phyloP scores from a whole-genome alignment of 2,329 filamentous ascomycete species.

The Fusarium chaquense region DNA sequence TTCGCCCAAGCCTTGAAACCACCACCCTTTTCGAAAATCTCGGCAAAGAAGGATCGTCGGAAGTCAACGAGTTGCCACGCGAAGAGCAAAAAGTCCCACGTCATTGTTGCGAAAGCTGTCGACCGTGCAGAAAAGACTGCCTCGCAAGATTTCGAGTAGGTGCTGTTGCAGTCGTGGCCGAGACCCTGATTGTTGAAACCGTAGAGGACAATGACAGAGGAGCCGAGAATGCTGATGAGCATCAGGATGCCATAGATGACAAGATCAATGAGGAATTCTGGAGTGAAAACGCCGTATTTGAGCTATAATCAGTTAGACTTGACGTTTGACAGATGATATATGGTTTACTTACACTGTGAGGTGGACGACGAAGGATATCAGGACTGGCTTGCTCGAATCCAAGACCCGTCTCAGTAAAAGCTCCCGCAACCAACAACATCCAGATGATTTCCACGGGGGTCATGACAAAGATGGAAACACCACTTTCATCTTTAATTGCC shows the following conservation, averaged over 20 bases:
- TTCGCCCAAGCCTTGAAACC: slow-evolving; percentile 64
- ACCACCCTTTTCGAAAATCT: slow-evolving; percentile 61
- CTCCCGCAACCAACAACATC: slow-evolving; percentile 80
- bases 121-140: slow-evolving; percentile 73
- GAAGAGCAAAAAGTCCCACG: slow-evolving; percentile 75
- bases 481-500: slow-evolving; percentile 73
- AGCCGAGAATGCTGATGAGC: slow-evolving; percentile 67
- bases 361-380: slow-evolving; percentile 74
- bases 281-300: slow-evolving; percentile 70
- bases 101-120: slow-evolving; percentile 74
- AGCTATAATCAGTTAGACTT: slow-evolving; percentile 42
- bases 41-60: slow-evolving; percentile 74
- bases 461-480: slow-evolving; percentile 76
- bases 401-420: slow-evolving; percentile 77
- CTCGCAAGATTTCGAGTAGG: slow-evolving; percentile 63
- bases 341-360: slow-evolving; percentile 50
- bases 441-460: slow-evolving; percentile 79
- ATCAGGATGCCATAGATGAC: slow-evolving; percentile 74
- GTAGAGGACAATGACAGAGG: slow-evolving; percentile 70
- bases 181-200: slow-evolving; percentile 66
- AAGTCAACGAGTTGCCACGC: slow-evolving; percentile 77
- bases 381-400: slow-evolving; percentile 76
- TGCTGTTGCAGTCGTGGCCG: slow-evolving; percentile 68
- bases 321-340: neutral
- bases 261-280: slow-evolving; percentile 73